These are phyloP conservation scores for Annulohypoxylon nitens DNA, from an alignment of 495 filamentous ascomycete species.

Conservation along the genomic window DNA sequence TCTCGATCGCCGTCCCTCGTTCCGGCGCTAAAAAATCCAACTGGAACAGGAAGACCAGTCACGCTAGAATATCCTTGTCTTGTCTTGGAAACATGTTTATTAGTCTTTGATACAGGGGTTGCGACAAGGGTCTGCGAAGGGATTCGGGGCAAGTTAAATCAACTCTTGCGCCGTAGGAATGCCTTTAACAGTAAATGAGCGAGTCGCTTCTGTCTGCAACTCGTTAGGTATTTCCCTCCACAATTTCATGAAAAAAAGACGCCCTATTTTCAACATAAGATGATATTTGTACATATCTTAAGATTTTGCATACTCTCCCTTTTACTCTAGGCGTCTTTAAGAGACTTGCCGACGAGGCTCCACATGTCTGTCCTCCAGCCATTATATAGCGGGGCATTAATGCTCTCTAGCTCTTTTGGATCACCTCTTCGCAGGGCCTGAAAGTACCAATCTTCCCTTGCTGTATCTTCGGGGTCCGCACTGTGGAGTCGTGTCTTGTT, in stretches of 20 bases:
- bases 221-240: not conserved
- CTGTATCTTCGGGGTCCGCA: slow-evolving; percentile 23
- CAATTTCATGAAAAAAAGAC: not conserved
- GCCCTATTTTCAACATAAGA: not conserved
- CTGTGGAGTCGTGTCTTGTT: slow-evolving; percentile 26
- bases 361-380: slow-evolving; percentile 24
- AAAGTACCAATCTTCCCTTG: slow-evolving; percentile 33
- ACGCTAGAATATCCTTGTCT: slow-evolving; percentile 19
- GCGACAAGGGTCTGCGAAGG: slow-evolving; percentile 26
- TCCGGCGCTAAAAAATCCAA: slow-evolving; percentile 19
- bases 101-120: slow-evolving; percentile 23
- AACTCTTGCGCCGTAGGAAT: slow-evolving; percentile 18
- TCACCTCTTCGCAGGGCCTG: slow-evolving; percentile 19
- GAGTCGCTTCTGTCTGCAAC: not conserved
- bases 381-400: slow-evolving; percentile 20
- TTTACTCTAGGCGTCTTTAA: slow-evolving; percentile 5
- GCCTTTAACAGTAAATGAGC: slow-evolving; percentile 10
- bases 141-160: slow-evolving; percentile 17
- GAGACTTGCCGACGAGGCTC: slow-evolving; percentile 1
- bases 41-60: slow-evolving; percentile 11
- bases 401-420: slow-evolving; percentile 15
- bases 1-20: slow-evolving; percentile 1
- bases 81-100: slow-evolving; percentile 22
- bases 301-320: not conserved
- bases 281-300: not conserved